Evolutionary conservation across 2,329 filamentous ascomycete genomes (phyloP), one percentile per base, ranked within the genome.

Genomic region (Aspergillus aculeatinus): DNA sequence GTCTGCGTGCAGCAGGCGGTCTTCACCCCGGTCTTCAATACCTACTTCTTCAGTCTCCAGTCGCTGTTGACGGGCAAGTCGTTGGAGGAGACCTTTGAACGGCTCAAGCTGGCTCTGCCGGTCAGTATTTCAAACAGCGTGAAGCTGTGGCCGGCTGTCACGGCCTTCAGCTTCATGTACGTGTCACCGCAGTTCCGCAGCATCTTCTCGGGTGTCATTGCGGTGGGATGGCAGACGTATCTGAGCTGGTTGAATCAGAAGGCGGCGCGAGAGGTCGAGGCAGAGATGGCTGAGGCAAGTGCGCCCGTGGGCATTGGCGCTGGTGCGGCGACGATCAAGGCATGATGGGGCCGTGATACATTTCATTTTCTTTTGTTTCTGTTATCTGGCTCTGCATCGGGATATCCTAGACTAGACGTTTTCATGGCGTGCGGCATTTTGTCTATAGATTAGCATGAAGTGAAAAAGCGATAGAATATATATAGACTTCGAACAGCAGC

Each of bases 161-260:
- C 89, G 14, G 92, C 92, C 0, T 88, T 97, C 72, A 93, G 84
- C 74, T 96, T 97, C 70, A 87, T 89, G n/a, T 95, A 91, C 69
- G 80, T 97, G 4, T 86, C 88, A 27, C 81, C 92, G 51, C 87
- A 94, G 70, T 94, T 91, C 75, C 82, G 93, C 54, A 90, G 87
- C 67, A 83, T 96, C 16, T 95, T 96, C 67, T 86, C 89, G 0
- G 91, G 90, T 1, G 78, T 89, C 6, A 84, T 96, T 65, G 91
- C 91, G 1, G 89, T 96, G 55, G 90, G 90, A 0, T 97, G 93
- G 93, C 93, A 96, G 83, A 92, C 91, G 0, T 97, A 96, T 80
- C 72, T 97, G 67, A 91, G 88, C 67, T 90, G 87, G 75, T 76
- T 96, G 70, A 96, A 96, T 69, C 83, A 89, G 69, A 80, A 81